These are phyloP conservation scores for Lecanicillium sp. DNA, from an alignment of 2,329 filamentous ascomycete genomes.

Conservation along the genomic window DNA sequence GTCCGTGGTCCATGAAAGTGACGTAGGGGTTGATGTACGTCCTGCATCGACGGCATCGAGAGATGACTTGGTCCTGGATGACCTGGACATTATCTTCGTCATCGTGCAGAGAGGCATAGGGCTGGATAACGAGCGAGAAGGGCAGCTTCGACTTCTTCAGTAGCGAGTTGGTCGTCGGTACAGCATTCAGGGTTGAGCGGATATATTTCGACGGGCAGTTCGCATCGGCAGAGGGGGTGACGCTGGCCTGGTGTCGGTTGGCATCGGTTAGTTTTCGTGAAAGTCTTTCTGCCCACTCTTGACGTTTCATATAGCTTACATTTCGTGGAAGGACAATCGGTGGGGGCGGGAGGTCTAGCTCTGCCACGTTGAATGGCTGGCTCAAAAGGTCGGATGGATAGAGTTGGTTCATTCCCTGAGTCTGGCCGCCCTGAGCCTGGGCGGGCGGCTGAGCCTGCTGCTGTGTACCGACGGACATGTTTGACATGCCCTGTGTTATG, in stretches of 20 bases:
- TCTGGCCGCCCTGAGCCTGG: conserved; percentile 35
- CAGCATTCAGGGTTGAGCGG: conserved; percentile 87
- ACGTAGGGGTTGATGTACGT: conserved; percentile 98
- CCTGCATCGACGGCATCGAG: conserved; percentile 87
- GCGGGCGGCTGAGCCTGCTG: conserved; percentile 43
- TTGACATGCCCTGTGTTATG: conserved; percentile 77
- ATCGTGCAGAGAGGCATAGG: conserved; percentile 88
- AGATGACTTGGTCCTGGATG: conserved; percentile 94
- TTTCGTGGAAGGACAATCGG: conserved; percentile 86
- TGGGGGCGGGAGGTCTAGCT: conserved; percentile 85
- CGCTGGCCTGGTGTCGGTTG: conserved; percentile 56
- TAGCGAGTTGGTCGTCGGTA: conserved; percentile 84
- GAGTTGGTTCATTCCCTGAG: conserved; percentile 63
- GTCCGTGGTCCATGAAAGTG: conserved; percentile 91
- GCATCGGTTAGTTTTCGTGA: not conserved
- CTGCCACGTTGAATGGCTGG: conserved; percentile 88
- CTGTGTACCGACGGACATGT: conserved; percentile 65
- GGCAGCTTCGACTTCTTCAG: conserved; percentile 96
- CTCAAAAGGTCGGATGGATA: conserved; percentile 87
- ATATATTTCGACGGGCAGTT: conserved; percentile 94
- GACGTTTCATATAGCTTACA: conserved; percentile 47
- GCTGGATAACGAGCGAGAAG: conserved; percentile 92
- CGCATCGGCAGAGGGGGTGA: conserved; percentile 81
- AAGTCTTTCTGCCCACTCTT: not conserved
- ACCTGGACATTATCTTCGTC: conserved; percentile 85